These are phyloP conservation scores for Sugiyamaella marilandica DNA, from an alignment of 805 yeast species.

Conservation along the genomic window DNA sequence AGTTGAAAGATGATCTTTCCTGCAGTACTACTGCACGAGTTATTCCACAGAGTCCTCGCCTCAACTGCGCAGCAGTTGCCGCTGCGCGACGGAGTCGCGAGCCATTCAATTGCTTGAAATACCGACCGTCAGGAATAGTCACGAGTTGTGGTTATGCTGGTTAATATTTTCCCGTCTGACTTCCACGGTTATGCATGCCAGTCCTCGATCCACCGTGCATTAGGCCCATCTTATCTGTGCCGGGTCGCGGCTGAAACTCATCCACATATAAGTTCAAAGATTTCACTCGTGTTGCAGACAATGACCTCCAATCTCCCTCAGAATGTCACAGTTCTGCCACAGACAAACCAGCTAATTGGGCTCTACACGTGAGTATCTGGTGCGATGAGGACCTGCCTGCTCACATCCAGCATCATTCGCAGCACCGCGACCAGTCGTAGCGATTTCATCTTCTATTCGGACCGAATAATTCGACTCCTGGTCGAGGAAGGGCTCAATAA, in stretches of 20 bases:
- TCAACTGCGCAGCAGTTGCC: no score
- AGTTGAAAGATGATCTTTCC: no score
- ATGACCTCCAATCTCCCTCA: conserved; percentile 17
- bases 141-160: no score
- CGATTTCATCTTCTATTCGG: conserved; percentile 92
- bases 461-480: conserved; percentile 84
- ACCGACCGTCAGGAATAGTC: no score
- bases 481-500: conserved; percentile 96
- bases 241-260: neutral
- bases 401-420: conserved; percentile 57
- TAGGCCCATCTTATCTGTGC: no score
- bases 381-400: neutral
- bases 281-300: neutral
- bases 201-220: no score
- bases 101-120: no score
- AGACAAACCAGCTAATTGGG: conserved; percentile 84
- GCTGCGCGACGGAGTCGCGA: no score
- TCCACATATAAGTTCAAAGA: neutral
- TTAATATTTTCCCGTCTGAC: no score
- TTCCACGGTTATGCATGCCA: no score
- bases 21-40: no score
- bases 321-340: conserved; percentile 71
- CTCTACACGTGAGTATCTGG: conserved; percentile 54
- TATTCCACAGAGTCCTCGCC: no score
- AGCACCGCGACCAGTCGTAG: conserved; percentile 75